Evolutionary conservation across 192 early-diverging fungal species (phyloP), one percentile per base, ranked within the genome.

Genomic region (Coemansia brasiliensis): DNA sequence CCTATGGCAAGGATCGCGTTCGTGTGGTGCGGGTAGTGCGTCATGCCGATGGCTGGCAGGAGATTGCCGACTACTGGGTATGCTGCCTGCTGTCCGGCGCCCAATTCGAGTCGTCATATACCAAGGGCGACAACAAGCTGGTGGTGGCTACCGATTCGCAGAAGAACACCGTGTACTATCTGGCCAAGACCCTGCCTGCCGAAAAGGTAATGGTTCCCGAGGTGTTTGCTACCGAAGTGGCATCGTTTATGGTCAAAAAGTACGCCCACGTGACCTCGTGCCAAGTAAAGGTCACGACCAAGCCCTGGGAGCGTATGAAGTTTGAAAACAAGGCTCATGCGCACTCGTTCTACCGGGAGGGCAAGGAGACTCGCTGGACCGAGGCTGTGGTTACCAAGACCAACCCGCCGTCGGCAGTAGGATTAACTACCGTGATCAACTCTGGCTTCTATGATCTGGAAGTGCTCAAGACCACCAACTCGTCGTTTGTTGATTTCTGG

Each of bases 401-500:
- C 53, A 67, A 41, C 52, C 69, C 69, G 41, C 49, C 49, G 25
- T 49, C 46, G 25, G 46, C 46, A 49, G 46, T 25, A 6, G 27
- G 27, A 29, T 6, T 29, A 29, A 29, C 27, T 6, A 29, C 27
- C 27, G 27, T 29, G 27, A 29, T 29, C 16, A 55, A 55, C 39
- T 21, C 89, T 29, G 89, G 89, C 9, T 80, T 92, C 52, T 76
- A 75, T 49, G 85, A 86, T 21, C 65, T 92, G n/a, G 69, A 87
- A 45, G 87, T 92, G 26, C 83, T 92, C 50, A 92, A 92, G 82
- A 89, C 90, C 39, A 92, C 90, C 22, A 88, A 88, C 49, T 92
- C 90, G 15, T 75, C 88, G 52, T 92, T 92, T 69, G 78, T 82
- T 39, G 82, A 84, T 37, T 92, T 88, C 67, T 82, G 85, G 64